These are phyloP conservation scores for Prunella vulgaris DNA, from an alignment of 257 asterid species.

Conservation along the genomic window DNA sequence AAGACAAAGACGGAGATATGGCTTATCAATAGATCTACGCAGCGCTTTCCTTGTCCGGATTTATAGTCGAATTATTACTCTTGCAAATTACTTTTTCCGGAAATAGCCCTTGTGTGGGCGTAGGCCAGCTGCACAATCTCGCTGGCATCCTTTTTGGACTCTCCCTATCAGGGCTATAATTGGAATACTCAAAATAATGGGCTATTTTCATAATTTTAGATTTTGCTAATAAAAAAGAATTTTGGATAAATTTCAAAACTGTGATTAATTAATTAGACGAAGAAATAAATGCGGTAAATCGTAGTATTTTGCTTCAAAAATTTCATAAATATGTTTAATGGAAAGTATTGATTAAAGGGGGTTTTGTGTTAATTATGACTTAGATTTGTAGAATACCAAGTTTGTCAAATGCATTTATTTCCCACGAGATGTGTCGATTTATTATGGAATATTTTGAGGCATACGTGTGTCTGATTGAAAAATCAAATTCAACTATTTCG, in stretches of 20 bases:
- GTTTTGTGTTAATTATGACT: neutral
- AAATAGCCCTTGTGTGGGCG: constrained; percentile 15
- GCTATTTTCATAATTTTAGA: too few species aligned
- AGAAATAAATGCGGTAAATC: too few species aligned
- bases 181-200: neutral
- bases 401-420: neutral
- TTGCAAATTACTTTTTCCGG: constrained; percentile 12
- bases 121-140: constrained; percentile 21
- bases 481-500: too few species aligned
- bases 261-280: too few species aligned
- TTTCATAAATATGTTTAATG: neutral
- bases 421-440: neutral
- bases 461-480: too few species aligned
- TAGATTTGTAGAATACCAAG: neutral
- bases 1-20: constrained; percentile 22
- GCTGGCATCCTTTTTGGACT: constrained; percentile 7
- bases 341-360: neutral
- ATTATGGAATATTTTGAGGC: neutral
- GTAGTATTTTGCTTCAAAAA: too few species aligned
- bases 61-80: neutral
- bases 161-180: neutral
- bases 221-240: too few species aligned
- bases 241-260: too few species aligned
- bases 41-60: constrained; percentile 12
- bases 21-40: constrained; percentile 20